A percentile compares a stretch with the other conserved stretches of the same genome.
phyloP scores from a whole-genome alignment of 2,329 filamentous ascomycete genomes.

The Macrophomina tecta region DNA sequence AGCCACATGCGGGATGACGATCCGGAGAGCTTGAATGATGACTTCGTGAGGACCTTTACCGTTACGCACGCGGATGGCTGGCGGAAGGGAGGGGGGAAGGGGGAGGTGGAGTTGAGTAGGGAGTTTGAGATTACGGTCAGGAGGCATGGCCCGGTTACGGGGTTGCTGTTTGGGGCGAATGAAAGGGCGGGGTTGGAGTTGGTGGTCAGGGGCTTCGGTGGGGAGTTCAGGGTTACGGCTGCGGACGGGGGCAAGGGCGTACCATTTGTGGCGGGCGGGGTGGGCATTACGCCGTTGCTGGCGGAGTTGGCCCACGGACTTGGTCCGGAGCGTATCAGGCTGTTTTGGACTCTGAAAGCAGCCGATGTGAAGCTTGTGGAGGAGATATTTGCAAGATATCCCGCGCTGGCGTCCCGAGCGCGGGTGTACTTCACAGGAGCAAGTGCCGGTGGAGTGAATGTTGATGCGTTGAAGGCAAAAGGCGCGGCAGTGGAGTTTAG shows the following conservation, averaged over 20 bases:
- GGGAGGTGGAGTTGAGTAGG: neutral
- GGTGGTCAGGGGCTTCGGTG: slow-evolving; percentile 75
- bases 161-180: slow-evolving; percentile 60
- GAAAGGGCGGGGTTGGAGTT: slow-evolving; percentile 60
- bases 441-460: slow-evolving; percentile 41
- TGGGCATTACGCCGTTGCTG: slow-evolving; percentile 84
- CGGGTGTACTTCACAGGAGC: slow-evolving; percentile 69
- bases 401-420: slow-evolving; percentile 59
- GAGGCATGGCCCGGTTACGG: slow-evolving; percentile 68
- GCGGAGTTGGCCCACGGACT: slow-evolving; percentile 65
- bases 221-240: slow-evolving; percentile 55
- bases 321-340: slow-evolving; percentile 49
- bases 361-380: slow-evolving; percentile 68
- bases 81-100: neutral
- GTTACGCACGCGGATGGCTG: slow-evolving; percentile 65
- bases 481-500: slow-evolving; percentile 44
- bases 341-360: slow-evolving; percentile 72
- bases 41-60: slow-evolving; percentile 84
- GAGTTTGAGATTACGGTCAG: slow-evolving; percentile 74
- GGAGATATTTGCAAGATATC: slow-evolving; percentile 62
- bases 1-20: slow-evolving; percentile 85
- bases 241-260: slow-evolving; percentile 31
- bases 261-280: slow-evolving; percentile 76
- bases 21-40: slow-evolving; percentile 80
- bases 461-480: slow-evolving; percentile 40